Evolutionary conservation across 202 grass and related monocot species (phyloP).

Genomic region (Bolboschoenoplectus hybrid): DNA sequence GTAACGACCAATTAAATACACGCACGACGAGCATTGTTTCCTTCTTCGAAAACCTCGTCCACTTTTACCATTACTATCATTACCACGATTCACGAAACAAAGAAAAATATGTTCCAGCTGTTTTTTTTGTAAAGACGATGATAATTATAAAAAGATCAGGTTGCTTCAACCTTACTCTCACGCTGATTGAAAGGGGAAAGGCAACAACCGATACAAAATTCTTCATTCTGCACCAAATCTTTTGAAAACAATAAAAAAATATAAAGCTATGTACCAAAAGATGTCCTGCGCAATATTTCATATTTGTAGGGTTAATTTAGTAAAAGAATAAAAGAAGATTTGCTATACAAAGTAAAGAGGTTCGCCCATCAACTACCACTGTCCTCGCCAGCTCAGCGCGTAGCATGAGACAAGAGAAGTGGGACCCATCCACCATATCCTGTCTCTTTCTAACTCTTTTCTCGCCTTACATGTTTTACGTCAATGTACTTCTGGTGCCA

Average conservation of each 20-base stretch:
- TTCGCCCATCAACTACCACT: background rate
- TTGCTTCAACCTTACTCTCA: background rate
- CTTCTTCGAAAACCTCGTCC: background rate
- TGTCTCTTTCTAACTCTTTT: background rate
- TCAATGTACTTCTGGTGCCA: background rate
- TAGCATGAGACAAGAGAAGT: background rate
- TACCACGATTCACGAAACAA: background rate
- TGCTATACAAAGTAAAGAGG: background rate
- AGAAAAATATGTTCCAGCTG: background rate
- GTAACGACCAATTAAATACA: conserved; percentile 15
- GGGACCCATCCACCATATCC: background rate
- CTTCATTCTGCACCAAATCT: background rate
- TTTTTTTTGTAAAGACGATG: background rate
- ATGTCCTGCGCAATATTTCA: background rate
- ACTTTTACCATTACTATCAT: background rate
- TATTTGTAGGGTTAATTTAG: background rate
- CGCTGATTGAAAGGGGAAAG: background rate
- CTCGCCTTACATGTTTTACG: background rate
- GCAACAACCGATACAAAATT: background rate
- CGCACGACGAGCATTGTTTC: background rate
- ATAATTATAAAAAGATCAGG: background rate
- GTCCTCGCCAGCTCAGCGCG: conserved; percentile 1
- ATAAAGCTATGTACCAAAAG: background rate
- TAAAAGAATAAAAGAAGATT: background rate
- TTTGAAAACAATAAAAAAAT: background rate